Evolutionary conservation across 2,329 filamentous ascomycete species (phyloP).

Genomic region (Fusarium praegraminearum): DNA sequence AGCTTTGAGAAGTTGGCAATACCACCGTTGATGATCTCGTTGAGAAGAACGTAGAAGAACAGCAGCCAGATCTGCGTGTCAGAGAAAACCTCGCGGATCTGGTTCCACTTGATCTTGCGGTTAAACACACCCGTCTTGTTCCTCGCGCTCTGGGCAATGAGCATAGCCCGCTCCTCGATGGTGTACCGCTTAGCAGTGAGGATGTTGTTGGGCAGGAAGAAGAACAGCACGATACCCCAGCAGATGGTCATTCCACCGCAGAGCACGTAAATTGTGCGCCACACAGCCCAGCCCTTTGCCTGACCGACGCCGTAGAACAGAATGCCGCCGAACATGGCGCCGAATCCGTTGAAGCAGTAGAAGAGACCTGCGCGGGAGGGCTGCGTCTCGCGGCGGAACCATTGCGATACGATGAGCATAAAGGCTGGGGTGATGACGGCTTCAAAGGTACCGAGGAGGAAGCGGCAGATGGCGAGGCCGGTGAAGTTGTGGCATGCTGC

Average conservation of each 20-base stretch:
- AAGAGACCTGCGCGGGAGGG: conserved; percentile 59
- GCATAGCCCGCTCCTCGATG: conserved; percentile 55
- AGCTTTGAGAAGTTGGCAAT: conserved; percentile 68
- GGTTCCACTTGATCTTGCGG: conserved; percentile 61
- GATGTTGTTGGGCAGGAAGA: conserved; percentile 62
- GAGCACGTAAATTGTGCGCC: conserved; percentile 67
- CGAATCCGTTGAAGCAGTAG: conserved; percentile 59
- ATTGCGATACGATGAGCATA: conserved; percentile 64
- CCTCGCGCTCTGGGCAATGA: conserved; percentile 70
- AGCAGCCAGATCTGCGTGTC: conserved; percentile 66
- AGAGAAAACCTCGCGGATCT: conserved; percentile 61
- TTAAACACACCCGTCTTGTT: conserved; percentile 63
- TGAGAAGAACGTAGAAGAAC: conserved; percentile 65
- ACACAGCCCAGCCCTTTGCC: conserved; percentile 58
- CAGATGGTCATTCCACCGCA: conserved; percentile 62
- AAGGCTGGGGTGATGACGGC: conserved; percentile 63
- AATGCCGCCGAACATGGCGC: conserved; percentile 59
- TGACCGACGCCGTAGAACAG: conserved; percentile 67
- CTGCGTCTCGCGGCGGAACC: conserved; percentile 61
- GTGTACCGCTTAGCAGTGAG: conserved; percentile 51
- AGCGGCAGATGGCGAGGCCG: conserved; percentile 59
- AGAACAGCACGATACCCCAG: conserved; percentile 60
- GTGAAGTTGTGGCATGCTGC: conserved; percentile 58
- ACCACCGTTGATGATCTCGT: conserved; percentile 66
- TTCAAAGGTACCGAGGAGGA: conserved; percentile 62